Evolutionary conservation across 2,329 filamentous ascomycete genomes (phyloP), one percentile per base, ranked within the genome.

Genomic region (Xylaria arbuscula): DNA sequence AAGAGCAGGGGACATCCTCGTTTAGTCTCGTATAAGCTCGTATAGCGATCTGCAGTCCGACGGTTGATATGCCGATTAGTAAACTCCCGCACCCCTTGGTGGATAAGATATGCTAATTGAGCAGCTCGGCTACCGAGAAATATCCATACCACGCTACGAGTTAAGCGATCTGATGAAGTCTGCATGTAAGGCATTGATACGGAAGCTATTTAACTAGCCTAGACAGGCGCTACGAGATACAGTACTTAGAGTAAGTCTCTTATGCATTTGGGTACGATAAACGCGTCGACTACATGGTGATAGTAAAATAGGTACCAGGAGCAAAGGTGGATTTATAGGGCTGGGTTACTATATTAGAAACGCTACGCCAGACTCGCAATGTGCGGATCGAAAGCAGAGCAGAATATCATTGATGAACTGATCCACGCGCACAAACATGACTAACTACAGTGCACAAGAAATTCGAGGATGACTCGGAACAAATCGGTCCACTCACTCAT

Each of bases 1-100:
- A 28, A 28, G 28, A 17, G 45, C n/a, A 22, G n/a, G 51, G 32
- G 51, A 54, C 15, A 60, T 11, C 42, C 57, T 66, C 63, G 63
- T 66, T 55, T 61, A 54, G 5, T 17, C 40, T 45, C 40, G 40
- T 45, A 45, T 45, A 28, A 5, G 15, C 48, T 62, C 60, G 60
- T 62, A 62, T 42, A 45, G 11, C 19, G 53, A 17, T 47, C 45
- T 45, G 9, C 50, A 56, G 51, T 40, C 38, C 45, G 7, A 10
- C 8, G 45, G n/a, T 47, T 47, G 45, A n/a, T 19, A n/a, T 47
- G 10, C 45, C n/a, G n/a, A 19, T 9, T 47, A 47, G 15, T 19
- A 19, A n/a, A 47, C 45, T 47, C 19, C 17, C 1, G 9, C n/a
- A 19, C 3, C n/a, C 45, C 45, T 47, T 22, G 45, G 8, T n/a